Evolutionary conservation across 352 stramenopile species (phyloP).

Genomic region (Aphanomyces invadans): DNA sequence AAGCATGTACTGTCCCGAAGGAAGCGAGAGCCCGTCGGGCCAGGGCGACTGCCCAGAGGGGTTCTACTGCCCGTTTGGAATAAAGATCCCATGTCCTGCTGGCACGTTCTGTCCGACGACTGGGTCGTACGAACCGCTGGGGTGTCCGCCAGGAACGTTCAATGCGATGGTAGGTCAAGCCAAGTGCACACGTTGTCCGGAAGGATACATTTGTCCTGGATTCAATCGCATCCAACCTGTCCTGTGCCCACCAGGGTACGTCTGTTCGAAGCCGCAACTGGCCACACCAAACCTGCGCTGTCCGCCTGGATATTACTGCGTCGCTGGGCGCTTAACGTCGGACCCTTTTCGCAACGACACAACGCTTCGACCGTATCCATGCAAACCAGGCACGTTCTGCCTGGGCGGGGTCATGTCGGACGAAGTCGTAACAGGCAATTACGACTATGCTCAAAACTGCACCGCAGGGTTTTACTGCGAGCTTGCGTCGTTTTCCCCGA

Average conservation of each 20-base stretch:
- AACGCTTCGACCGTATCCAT: conserved; percentile 91
- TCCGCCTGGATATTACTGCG: conserved; percentile 92
- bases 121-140: conserved; percentile 73
- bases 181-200: conserved; percentile 82
- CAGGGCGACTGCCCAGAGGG: conserved; percentile 78
- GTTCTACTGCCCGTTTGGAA: conserved; percentile 90
- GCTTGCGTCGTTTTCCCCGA: conserved; percentile 84
- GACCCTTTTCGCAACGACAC: conserved; percentile 96
- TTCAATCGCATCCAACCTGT: conserved; percentile 87
- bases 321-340: conserved; percentile 88
- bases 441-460: conserved; percentile 89
- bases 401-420: conserved; percentile 89
- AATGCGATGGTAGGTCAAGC: conserved; percentile 89
- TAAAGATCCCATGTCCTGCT: conserved; percentile 80
- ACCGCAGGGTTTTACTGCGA: conserved; percentile 94
- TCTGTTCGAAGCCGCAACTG: conserved; percentile 84
- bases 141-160: conserved; percentile 89
- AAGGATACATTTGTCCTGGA: conserved; percentile 91
- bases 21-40: conserved; percentile 68
- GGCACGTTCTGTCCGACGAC: conserved; percentile 88
- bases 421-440: conserved; percentile 79
- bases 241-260: conserved; percentile 88
- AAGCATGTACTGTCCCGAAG: conserved; percentile 89
- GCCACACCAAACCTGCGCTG: conserved; percentile 88
- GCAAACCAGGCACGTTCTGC: conserved; percentile 93